A percentile compares a stretch with the other conserved stretches of the same genome.
Conservation (phyloP, 306 rosid genomes). For the Pachyrhizus erosus region DNA sequence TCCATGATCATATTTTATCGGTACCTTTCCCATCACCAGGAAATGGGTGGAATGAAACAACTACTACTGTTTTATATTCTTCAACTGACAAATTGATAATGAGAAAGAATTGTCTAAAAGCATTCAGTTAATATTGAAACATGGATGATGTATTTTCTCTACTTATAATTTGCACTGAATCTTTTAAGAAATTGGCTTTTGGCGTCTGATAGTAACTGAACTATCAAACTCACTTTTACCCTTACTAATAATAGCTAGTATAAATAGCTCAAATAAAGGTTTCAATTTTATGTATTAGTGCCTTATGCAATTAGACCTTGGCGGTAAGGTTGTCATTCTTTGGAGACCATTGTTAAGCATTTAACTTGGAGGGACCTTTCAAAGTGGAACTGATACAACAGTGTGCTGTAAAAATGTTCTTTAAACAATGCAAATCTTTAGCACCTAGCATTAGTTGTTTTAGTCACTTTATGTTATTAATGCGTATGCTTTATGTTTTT, state of each 20-base stretch:
- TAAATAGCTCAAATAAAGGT: constrained; percentile 5
- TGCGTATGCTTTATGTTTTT: background rate
- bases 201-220: background rate
- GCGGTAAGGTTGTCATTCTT: constrained; percentile 14
- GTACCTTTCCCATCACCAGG: constrained; percentile 16
- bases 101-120: background rate
- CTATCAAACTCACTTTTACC: background rate
- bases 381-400: background rate
- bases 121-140: constrained; percentile 15
- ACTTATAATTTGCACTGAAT: background rate
- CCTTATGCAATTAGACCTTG: background rate
- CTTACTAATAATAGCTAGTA: background rate
- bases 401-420: background rate
- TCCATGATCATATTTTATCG: background rate
- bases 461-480: background rate
- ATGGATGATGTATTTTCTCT: constrained; percentile 3
- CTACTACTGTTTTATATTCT: constrained; percentile 10
- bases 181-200: background rate
- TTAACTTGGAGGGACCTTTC: constrained; percentile 15
- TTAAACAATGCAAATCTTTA: constrained; percentile 1
- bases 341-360: background rate
- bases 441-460: constrained; percentile 22
- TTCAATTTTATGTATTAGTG: constrained; percentile 3
- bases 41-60: constrained; percentile 22
- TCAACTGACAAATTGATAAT: constrained; percentile 16